A percentile compares a stretch with the other conserved stretches of the same genome.
Conservation (phyloP, 1,139 yeast genomes). For the Blastobotrys arbuscula region DNA sequence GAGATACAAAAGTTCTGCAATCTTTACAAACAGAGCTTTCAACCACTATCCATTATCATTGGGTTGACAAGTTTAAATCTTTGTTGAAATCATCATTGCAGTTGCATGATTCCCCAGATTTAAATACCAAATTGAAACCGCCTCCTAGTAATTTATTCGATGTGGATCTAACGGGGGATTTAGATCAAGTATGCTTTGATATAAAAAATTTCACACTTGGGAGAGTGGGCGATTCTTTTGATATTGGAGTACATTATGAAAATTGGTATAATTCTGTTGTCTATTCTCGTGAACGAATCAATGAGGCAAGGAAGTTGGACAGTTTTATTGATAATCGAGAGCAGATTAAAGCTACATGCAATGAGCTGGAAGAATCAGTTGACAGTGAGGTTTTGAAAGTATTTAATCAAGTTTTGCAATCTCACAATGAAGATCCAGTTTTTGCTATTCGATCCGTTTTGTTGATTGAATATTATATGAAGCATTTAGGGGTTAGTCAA, state of each 20-base stretch:
- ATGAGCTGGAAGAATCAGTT: background rate
- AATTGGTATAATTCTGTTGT: conserved; percentile 16
- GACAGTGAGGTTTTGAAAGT: background rate
- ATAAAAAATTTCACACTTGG: conserved; percentile 17
- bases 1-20: conserved; percentile 20
- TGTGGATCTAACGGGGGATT: conserved; percentile 5
- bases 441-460: conserved; percentile 3
- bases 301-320: conserved; percentile 15
- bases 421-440: background rate
- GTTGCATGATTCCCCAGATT: background rate
- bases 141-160: background rate
- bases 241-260: conserved; percentile 14
- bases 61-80: conserved; percentile 20
- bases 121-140: background rate
- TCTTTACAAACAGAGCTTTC: conserved; percentile 15
- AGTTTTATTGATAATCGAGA: conserved; percentile 3
- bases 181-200: conserved; percentile 15
- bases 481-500: background rate
- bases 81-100: conserved; percentile 14
- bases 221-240: conserved; percentile 13
- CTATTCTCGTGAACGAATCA: conserved; percentile 12
- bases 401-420: background rate
- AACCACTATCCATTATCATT: conserved; percentile 17
- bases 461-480: background rate
- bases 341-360: background rate